These are phyloP conservation scores for Ehretia macrophylla DNA, from an alignment of 257 asterid genomes.

Conservation along the genomic window DNA sequence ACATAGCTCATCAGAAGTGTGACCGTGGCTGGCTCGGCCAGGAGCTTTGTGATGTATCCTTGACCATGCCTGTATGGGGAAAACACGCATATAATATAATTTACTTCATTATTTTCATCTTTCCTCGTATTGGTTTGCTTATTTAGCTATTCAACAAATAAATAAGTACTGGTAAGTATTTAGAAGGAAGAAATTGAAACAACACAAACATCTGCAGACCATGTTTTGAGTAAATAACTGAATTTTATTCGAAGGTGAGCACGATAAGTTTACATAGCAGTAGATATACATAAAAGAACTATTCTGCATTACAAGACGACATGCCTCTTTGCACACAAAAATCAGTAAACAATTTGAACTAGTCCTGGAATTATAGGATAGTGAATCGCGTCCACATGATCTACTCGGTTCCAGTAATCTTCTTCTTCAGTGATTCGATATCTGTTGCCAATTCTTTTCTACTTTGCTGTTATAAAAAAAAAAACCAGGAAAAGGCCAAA, in stretches of 20 bases:
- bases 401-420: conserved; percentile 46
- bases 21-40: too few species aligned
- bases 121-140: too few species aligned
- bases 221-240: not conserved
- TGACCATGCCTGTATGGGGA: too few species aligned
- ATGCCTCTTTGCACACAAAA: conserved; percentile 25
- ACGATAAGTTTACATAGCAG: not conserved
- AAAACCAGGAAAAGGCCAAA: not conserved
- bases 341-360: conserved; percentile 9
- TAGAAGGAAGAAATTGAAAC: not conserved
- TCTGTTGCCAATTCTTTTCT: conserved; percentile 54
- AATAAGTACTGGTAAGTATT: too few species aligned
- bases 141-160: too few species aligned
- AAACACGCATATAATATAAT: too few species aligned
- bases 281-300: not conserved
- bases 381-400: too few species aligned
- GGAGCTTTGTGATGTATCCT: too few species aligned
- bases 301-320: conserved; percentile 12
- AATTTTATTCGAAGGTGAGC: not conserved
- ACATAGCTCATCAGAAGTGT: too few species aligned
- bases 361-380: too few species aligned
- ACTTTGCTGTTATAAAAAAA: conserved; percentile 34
- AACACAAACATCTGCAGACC: not conserved
- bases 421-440: conserved; percentile 52
- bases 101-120: too few species aligned